Evolutionary conservation across 139 green algal genomes (phyloP), one percentile per base, ranked within the genome.

Genomic region (Volvox reticuliferus): DNA sequence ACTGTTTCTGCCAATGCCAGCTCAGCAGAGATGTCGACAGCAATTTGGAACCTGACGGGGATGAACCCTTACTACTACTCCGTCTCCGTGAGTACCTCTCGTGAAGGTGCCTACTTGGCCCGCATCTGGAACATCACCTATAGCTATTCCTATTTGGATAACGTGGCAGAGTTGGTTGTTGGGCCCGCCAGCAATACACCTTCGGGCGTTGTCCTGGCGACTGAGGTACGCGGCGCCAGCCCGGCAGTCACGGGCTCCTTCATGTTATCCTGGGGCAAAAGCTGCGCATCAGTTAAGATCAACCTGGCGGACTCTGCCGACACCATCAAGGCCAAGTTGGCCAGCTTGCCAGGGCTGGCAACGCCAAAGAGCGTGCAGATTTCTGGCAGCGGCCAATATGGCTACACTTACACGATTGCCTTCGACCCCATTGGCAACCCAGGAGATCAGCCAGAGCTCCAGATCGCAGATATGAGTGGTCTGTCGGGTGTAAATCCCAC

Each of bases 371-470:
- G 26, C 16, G 76, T 91, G 13, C 32, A 79, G 18, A 33, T 79
- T 30, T 19, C 24, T 18, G 83, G 83, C 65, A 12, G 37, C 37
- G 12, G 32, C 0, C 26, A 13, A 30, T 24, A 0, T 12, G 84
- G 84, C 26, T 84, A 75, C 61, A 33, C 16, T 16, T 76, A 81
- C 68, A 87, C 26, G 12, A 50, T 93, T 82, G 71, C 50, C 55
- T 93, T 91, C 44, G 71, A 93, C 79, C 79, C 86, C 5, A 19
- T 89, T 20, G 18, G 0, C 50, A 91, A 87, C 69, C 91, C 91
- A 13, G 86, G 79, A 13, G 71, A 93, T 68, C 69, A 87, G 91
- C 91, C 86, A 1, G 13, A n/a, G 28, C 55, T 93, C 0, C 44
- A 50, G 12, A 87, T 93, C 2, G 26, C 35, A 1, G 69, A 80